Base-by-base conservation (phyloP, 2,329 filamentous ascomycete species). In the Trichoderma sp. region DNA sequence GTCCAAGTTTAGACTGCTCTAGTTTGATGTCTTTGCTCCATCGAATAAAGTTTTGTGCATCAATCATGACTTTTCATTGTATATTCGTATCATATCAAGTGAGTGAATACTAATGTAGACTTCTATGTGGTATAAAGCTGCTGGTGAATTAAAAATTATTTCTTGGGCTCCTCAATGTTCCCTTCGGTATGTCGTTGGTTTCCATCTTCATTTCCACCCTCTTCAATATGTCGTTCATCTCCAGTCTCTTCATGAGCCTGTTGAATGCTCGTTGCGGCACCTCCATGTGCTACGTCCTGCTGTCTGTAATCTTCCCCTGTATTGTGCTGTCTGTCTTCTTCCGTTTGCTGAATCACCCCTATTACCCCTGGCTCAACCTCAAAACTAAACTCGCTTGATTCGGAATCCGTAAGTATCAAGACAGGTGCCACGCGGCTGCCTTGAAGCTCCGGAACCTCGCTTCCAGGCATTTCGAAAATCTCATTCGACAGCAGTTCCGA, bases 381-480 rank as follows among this genome's bases (percentile, higher is more conserved):
- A 22, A 67, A 58, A 5, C 56, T 67, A 25, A 67, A 67, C 4
- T 67, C 56, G 19, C 64, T 59, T 12, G 64, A 59, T 6, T 67
- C 54, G 9, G 64, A 67, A 42, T 57, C 52, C 3, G 52, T 56
- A 6, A 65, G 52, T 2, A 65, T 8, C 63, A 65, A 57, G 2
- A 32, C 35, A 3, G 63, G 52, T 13, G 63, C 63, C 22, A 52
- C 42, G 12, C 45, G 45, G 5, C 64, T 67, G 29, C 66, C 66
- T n/a, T 56, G 50, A 2, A 68, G 59, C 54, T 69, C 68, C 17
- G 68, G 65, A 13, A 69, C 68, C 15, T 69, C 68, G 19, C 68
- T 69, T 12, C 68, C 68, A 8, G 64, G 68, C 68, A 69, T 69
- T 25, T 69, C 68, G 29, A 48, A 68, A 32, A 69, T 68, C 22